phyloP scores from a whole-genome alignment of 257 asterid genomes.

The Striga asiatica region DNA sequence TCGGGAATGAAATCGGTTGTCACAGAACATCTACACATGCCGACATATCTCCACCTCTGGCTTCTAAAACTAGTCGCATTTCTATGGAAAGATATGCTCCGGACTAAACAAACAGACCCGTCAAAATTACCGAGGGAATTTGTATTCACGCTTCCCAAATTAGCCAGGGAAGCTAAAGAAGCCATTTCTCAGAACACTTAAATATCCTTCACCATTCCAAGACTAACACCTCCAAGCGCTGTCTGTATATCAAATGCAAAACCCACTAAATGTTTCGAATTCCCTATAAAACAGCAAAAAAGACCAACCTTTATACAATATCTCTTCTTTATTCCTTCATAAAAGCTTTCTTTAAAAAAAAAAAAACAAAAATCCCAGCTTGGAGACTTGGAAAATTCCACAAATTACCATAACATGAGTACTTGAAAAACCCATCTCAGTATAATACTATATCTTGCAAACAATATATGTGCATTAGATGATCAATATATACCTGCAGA shows the following conservation, averaged over 20 bases:
- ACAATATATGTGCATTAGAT: not conserved
- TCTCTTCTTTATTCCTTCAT: too few relatives aligned
- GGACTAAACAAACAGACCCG: constrained; percentile 59
- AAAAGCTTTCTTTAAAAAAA: too few relatives aligned
- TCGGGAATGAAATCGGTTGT: constrained; percentile 69
- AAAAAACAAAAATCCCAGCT: too few relatives aligned
- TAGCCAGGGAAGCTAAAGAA: constrained; percentile 83
- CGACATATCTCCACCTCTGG: constrained; percentile 58
- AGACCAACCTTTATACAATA: constrained; percentile 8
- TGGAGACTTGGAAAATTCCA: constrained; percentile 9
- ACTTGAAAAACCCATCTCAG: not conserved
- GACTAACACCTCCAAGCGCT: not conserved
- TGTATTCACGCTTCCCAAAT: constrained; percentile 72
- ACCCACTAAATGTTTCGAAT: constrained; percentile 7
- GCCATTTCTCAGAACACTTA: constrained; percentile 43
- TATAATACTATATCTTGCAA: not conserved
- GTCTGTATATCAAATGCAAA: too few relatives aligned
- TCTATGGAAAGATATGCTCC: constrained; percentile 38
- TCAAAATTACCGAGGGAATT: constrained; percentile 61
- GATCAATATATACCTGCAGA: constrained; percentile 18
- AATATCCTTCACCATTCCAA: constrained; percentile 26
- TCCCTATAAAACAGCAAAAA: constrained; percentile 12
- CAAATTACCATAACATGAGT: not conserved
- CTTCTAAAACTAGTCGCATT: constrained; percentile 43
- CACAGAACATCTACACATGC: constrained; percentile 76